These are phyloP conservation scores for Backusella luteola DNA, from an alignment of 192 early-diverging fungal species.

Conservation along the genomic window DNA sequence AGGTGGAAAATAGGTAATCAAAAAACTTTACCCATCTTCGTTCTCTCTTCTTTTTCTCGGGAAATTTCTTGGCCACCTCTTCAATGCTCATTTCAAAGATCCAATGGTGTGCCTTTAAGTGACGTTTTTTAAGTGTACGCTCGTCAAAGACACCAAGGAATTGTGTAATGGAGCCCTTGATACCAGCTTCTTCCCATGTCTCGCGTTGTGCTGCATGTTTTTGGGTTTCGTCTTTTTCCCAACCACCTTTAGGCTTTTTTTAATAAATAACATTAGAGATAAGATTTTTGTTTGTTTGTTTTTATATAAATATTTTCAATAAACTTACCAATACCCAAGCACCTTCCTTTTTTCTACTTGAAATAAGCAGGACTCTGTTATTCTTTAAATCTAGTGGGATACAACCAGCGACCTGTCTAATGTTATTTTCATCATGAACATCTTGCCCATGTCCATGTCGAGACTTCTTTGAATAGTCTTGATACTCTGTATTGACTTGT, in stretches of 20 bases:
- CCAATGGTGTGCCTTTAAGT: constrained; percentile 40
- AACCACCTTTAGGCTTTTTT: constrained; percentile 58
- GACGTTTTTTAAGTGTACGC: constrained; percentile 37
- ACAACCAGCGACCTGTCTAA: constrained; percentile 48
- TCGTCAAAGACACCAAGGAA: constrained; percentile 51
- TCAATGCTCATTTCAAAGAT: constrained; percentile 60
- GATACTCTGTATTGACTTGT: constrained; percentile 2
- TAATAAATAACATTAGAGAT: not conserved
- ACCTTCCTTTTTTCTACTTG: constrained; percentile 45
- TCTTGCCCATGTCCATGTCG: constrained; percentile 25
- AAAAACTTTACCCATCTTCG: constrained; percentile 29
- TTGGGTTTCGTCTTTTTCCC: constrained; percentile 61
- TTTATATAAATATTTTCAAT: not conserved
- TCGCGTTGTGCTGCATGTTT: constrained; percentile 54
- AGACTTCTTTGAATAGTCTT: constrained; percentile 24
- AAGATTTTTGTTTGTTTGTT: not conserved
- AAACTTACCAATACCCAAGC: constrained; percentile 49
- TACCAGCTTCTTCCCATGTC: constrained; percentile 65
- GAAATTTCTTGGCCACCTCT: constrained; percentile 49
- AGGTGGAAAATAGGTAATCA: not conserved
- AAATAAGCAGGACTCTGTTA: constrained; percentile 46
- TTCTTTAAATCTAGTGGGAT: constrained; percentile 46
- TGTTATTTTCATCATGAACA: constrained; percentile 23
- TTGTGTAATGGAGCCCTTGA: constrained; percentile 45
- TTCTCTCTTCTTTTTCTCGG: constrained; percentile 46